Conservation (phyloP, 441 rosid species). For the Dalechampia spathulata region DNA sequence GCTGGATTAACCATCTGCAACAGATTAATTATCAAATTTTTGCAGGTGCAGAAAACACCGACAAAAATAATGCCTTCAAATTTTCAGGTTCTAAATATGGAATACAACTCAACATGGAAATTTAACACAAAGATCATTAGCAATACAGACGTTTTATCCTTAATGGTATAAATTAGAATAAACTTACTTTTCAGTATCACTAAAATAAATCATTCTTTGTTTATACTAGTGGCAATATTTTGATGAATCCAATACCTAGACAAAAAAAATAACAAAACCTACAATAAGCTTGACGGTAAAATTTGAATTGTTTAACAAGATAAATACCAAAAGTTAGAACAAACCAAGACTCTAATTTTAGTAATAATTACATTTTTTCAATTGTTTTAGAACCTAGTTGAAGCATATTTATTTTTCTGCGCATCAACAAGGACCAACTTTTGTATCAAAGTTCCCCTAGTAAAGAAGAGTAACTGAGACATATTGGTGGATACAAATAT, state of each 20-base stretch:
- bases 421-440: too few species aligned
- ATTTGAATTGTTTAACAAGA: background rate
- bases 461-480: background rate
- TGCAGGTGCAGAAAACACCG: background rate
- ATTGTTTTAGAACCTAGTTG: too few species aligned
- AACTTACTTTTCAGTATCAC: too few species aligned
- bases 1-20: conserved; percentile 96
- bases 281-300: background rate
- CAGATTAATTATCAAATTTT: background rate
- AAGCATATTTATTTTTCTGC: too few species aligned
- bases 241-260: background rate
- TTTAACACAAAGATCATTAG: background rate
- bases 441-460: background rate
- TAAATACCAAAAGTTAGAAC: background rate
- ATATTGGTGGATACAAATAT: background rate
- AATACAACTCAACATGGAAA: background rate
- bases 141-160: background rate
- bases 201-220: background rate
- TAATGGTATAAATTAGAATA: too few species aligned
- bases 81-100: background rate
- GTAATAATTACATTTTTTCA: too few species aligned
- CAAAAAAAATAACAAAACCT: background rate
- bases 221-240: background rate
- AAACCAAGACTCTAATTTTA: too few species aligned
- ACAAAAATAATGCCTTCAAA: background rate